These are phyloP conservation scores for Nicotiana tomentosiformis DNA, from an alignment of 257 asterid species.

Conservation along the genomic window DNA sequence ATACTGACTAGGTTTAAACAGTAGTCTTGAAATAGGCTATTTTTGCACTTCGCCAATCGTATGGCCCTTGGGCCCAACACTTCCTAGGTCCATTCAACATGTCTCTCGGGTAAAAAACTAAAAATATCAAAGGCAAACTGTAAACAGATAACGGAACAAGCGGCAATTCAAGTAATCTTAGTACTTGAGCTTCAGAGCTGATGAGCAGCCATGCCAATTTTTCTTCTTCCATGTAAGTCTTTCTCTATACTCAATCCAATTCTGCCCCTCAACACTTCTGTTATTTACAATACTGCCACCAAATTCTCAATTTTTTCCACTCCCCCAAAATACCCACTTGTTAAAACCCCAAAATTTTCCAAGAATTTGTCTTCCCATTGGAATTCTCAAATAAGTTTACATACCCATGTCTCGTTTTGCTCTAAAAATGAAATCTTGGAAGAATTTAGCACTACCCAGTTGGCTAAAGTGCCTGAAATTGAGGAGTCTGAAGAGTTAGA, in stretches of 20 bases:
- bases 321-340: constrained; percentile 7
- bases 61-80: neutral
- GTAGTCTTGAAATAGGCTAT: no score
- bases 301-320: constrained; percentile 4
- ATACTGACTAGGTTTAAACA: no score
- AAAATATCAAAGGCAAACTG: constrained; percentile 2
- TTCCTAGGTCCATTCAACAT: neutral
- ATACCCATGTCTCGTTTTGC: constrained; percentile 40
- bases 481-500: constrained; percentile 61
- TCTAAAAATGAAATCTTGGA: constrained; percentile 54
- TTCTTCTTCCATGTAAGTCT: constrained; percentile 33
- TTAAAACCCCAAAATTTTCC: constrained; percentile 31
- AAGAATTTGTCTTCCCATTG: constrained; percentile 20
- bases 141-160: constrained; percentile 12
- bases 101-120: neutral
- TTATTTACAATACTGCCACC: constrained; percentile 10
- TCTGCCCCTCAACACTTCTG: constrained; percentile 18
- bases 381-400: constrained; percentile 26
- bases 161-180: constrained; percentile 4
- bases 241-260: constrained; percentile 28
- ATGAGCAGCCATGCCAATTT: constrained; percentile 54
- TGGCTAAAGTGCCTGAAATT: constrained; percentile 27
- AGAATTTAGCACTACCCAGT: constrained; percentile 33
- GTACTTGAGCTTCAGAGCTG: constrained; percentile 16
- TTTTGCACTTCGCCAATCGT: no score